Evolutionary conservation across 164 flowering plant genomes (phyloP).

Genomic region (Annona cherimola): DNA sequence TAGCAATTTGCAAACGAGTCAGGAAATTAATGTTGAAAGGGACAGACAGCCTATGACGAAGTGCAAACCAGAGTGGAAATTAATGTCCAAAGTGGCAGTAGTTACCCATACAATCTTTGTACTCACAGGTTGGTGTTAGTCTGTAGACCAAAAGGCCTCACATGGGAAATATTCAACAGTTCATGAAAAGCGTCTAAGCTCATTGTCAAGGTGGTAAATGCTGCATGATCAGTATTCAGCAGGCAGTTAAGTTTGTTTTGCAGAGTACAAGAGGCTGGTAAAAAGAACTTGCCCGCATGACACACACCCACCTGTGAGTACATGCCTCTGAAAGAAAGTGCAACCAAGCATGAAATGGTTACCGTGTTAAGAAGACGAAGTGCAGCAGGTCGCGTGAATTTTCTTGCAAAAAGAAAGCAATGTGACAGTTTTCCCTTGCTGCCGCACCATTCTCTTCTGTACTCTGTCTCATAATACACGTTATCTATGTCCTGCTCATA

Average conservation of each 20-base stretch:
- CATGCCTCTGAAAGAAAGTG: background rate
- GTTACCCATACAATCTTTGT: too few relatives aligned
- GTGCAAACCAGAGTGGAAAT: too few relatives aligned
- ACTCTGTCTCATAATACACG: slow-evolving; percentile 73
- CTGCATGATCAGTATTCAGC: background rate
- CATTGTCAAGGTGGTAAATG: background rate
- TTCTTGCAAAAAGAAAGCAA: slow-evolving; percentile 91
- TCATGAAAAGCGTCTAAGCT: background rate
- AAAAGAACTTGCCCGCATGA: background rate
- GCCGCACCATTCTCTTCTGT: slow-evolving; percentile 88
- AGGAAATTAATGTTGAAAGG: too few relatives aligned
- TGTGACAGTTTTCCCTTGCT: slow-evolving; percentile 69
- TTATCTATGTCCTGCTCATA: slow-evolving; percentile 64
- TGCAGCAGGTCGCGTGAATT: slow-evolving; percentile 88
- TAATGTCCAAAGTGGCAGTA: too few relatives aligned
- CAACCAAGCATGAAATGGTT: background rate
- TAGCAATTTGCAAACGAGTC: background rate
- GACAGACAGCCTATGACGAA: too few relatives aligned
- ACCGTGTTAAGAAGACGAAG: slow-evolving; percentile 69
- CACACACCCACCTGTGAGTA: background rate
- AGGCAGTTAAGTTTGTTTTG: background rate
- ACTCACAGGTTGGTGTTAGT: too few relatives aligned
- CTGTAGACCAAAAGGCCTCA: too few relatives aligned
- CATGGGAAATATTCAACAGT: too few relatives aligned
- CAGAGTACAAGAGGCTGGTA: background rate